phyloP scores from a whole-genome alignment of 805 yeast genomes.

The Lipomyces japonicus region DNA sequence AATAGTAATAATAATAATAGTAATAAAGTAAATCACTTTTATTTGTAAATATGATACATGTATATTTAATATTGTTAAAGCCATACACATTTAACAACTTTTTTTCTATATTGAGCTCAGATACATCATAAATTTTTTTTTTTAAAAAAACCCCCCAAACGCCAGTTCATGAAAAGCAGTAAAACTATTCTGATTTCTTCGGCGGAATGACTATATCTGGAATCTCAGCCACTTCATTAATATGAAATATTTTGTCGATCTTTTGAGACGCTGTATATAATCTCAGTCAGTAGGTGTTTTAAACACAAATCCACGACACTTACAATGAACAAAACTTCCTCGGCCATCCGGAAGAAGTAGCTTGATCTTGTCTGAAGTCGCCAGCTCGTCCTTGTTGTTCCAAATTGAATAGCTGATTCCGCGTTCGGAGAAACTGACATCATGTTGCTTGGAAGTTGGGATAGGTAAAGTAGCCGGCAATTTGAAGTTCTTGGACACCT shows the following conservation, averaged over 20 bases:
- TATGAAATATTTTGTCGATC: conserved; percentile 11
- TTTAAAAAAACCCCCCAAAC: not conserved
- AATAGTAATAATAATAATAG: not conserved
- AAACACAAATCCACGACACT: not conserved
- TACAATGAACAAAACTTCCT: conserved; percentile 7
- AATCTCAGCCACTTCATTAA: conserved; percentile 23
- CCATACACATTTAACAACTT: not conserved
- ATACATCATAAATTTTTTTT: not conserved
- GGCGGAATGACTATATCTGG: conserved; percentile 10
- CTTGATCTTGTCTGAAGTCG: conserved; percentile 8
- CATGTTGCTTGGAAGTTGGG: not conserved
- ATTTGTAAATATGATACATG: not conserved
- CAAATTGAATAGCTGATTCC: conserved; percentile 7
- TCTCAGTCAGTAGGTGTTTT: too few species aligned
- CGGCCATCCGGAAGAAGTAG: conserved; percentile 8
- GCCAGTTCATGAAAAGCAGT: not conserved
- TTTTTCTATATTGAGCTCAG: not conserved
- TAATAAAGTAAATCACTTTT: not conserved
- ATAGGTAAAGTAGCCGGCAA: not conserved
- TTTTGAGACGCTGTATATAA: conserved; percentile 5
- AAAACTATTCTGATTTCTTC: not conserved
- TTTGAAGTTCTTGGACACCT: not conserved
- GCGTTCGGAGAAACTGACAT: not conserved
- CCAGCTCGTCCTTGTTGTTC: conserved; percentile 15
- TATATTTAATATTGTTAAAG: not conserved